Conservation (phyloP, 2,329 filamentous ascomycete genomes). For the Cordyceps javanica region DNA sequence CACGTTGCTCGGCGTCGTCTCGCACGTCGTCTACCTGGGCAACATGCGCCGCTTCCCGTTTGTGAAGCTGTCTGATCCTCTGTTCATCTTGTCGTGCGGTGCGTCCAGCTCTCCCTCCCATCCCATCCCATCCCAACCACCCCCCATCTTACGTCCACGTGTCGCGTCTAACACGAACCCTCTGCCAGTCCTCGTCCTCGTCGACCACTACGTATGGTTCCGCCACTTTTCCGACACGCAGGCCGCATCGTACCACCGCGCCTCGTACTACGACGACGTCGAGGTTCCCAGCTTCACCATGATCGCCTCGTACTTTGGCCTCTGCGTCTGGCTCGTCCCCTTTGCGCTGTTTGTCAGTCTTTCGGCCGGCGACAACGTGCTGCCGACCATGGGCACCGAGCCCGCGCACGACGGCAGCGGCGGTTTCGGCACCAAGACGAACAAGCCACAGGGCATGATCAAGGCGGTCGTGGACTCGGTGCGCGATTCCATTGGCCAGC, state of each 20-base stretch:
- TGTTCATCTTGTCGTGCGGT: constrained; percentile 82
- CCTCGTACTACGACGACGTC: constrained; percentile 56
- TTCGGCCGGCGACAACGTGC: constrained; percentile 88
- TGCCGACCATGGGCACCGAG: constrained; percentile 80
- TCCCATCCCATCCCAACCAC: too few relatives aligned
- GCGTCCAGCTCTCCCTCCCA: constrained; percentile 28
- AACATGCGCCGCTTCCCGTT: constrained; percentile 72
- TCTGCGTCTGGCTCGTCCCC: constrained; percentile 94
- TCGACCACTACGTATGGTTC: constrained; percentile 97
- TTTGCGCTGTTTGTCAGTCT: constrained; percentile 93
- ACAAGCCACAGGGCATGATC: constrained; percentile 56
- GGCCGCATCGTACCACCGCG: constrained; percentile 49
- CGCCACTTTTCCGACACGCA: constrained; percentile 72
- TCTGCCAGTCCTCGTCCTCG: constrained; percentile 63
- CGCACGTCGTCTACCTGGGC: constrained; percentile 79
- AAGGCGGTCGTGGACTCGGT: constrained; percentile 58
- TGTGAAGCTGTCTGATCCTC: constrained; percentile 79
- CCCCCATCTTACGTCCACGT: background rate
- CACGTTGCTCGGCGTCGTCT: constrained; percentile 67
- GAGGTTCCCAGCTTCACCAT: constrained; percentile 80
- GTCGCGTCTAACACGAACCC: background rate
- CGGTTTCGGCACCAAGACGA: constrained; percentile 26
- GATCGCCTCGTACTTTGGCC: constrained; percentile 90
- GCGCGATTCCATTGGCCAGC: constrained; percentile 45
- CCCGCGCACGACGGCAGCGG: constrained; percentile 40